Conservation (phyloP, 495 filamentous ascomycete genomes). For the Daldinia decipiens region DNA sequence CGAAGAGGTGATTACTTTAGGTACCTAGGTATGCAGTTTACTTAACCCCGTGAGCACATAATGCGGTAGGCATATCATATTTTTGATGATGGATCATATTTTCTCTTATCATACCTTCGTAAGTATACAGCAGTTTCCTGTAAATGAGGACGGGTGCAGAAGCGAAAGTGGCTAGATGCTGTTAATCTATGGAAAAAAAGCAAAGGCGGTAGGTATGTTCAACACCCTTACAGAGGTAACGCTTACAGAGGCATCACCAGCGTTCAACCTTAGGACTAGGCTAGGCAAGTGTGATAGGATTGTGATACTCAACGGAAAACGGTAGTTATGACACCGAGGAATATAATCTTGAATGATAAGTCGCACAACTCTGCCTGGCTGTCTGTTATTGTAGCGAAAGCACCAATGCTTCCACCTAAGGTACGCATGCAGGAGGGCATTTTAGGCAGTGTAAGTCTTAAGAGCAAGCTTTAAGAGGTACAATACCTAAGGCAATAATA, state of each 20-base stretch:
- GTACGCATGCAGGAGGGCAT: not conserved
- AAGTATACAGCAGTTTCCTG: not conserved
- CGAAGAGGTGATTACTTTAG: too few species aligned
- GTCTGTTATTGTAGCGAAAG: not conserved
- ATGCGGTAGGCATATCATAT: not conserved
- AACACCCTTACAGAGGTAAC: not conserved
- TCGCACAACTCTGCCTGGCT: not conserved
- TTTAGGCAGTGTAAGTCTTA: not conserved
- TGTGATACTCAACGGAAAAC: not conserved
- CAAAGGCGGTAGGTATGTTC: constrained; percentile 8
- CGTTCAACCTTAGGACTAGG: constrained; percentile 12
- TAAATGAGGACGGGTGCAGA: not conserved
- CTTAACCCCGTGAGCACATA: not conserved
- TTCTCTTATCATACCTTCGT: constrained; percentile 8
- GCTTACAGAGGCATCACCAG: not conserved
- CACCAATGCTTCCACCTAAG: too few species aligned
- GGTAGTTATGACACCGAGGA: not conserved
- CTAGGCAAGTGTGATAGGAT: constrained; percentile 7
- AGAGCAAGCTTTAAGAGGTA: not conserved
- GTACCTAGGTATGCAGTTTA: not conserved
- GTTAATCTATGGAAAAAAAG: constrained; percentile 11
- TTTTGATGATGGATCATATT: constrained; percentile 11
- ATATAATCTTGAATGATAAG: constrained; percentile 13
- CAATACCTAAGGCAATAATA: not conserved
- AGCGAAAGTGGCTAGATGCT: constrained; percentile 7